Evolutionary conservation across 495 filamentous ascomycete genomes (phyloP).

Genomic region (Talaromyces borbonicus): DNA sequence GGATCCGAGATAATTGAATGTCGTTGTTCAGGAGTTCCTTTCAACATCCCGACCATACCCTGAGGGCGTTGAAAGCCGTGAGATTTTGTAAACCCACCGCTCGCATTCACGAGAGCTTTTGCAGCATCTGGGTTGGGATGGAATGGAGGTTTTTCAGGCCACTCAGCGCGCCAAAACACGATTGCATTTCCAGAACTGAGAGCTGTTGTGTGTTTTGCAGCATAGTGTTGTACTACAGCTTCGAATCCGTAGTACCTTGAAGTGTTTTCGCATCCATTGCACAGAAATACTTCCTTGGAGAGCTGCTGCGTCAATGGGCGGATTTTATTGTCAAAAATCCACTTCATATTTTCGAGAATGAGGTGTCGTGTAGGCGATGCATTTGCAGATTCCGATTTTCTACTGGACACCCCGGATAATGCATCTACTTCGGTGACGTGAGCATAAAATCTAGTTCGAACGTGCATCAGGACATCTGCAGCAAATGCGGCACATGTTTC

Average conservation of each 20-base stretch:
- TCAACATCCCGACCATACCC: conserved; percentile 3
- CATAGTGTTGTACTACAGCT: conserved; percentile 69
- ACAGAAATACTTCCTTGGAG: conserved; percentile 63
- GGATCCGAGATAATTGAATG: conserved; percentile 5
- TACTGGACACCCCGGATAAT: conserved; percentile 31
- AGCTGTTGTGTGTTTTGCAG: conserved; percentile 62
- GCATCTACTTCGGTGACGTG: conserved; percentile 42
- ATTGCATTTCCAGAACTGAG: conserved; percentile 59
- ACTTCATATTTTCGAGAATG: conserved; percentile 78
- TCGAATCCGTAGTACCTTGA: conserved; percentile 62
- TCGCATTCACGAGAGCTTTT: conserved; percentile 16
- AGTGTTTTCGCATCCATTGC: conserved; percentile 54
- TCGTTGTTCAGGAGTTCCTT: conserved; percentile 6
- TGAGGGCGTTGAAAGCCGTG: conserved; percentile 4
- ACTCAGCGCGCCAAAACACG: conserved; percentile 69
- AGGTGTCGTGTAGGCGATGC: conserved; percentile 47
- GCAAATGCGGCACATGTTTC: conserved; percentile 56
- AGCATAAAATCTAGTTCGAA: conserved; percentile 52
- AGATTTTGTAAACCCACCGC: conserved; percentile 1
- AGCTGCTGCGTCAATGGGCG: conserved; percentile 51
- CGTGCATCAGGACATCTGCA: conserved; percentile 51
- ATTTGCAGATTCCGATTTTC: conserved; percentile 35
- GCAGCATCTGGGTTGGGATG: conserved; percentile 39
- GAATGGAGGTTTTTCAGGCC: conserved; percentile 67
- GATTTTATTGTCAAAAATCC: conserved; percentile 67